phyloP scores from a whole-genome alignment of 768 basidiomycete genomes.

The Termitomyces sp. region DNA sequence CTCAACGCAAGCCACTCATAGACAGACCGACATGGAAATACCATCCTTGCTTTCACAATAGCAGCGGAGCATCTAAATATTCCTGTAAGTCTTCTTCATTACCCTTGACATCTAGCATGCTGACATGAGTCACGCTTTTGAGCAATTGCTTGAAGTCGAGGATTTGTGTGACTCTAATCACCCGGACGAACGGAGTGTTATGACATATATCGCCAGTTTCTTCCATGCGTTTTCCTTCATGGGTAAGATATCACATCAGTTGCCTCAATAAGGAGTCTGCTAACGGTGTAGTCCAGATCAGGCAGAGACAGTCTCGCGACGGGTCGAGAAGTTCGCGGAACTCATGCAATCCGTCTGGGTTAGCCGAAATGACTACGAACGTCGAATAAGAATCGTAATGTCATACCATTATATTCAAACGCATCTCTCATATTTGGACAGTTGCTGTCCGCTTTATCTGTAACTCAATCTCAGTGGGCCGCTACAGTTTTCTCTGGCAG shows the following conservation, averaged over 20 bases:
- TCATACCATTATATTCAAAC: neutral
- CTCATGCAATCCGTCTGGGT: constrained; percentile 92
- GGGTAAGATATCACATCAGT: constrained; percentile 43
- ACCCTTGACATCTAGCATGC: neutral
- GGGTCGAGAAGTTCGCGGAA: constrained; percentile 95
- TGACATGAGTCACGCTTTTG: neutral
- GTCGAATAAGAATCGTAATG: constrained; percentile 67
- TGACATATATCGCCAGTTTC: constrained; percentile 96
- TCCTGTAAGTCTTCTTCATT: constrained; percentile 51
- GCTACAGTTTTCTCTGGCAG: constrained; percentile 62
- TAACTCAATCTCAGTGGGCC: constrained; percentile 68
- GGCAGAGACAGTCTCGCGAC: constrained; percentile 87
- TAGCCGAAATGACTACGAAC: constrained; percentile 87
- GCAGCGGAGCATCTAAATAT: constrained; percentile 88
- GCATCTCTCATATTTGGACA: constrained; percentile 18
- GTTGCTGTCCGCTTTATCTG: constrained; percentile 63
- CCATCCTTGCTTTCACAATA: constrained; percentile 79
- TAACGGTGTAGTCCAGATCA: constrained; percentile 55
- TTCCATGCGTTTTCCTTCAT: constrained; percentile 98
- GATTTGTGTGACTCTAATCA: constrained; percentile 85
- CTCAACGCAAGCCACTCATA: constrained; percentile 21
- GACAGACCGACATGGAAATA: constrained; percentile 79
- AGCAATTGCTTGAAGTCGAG: constrained; percentile 96
- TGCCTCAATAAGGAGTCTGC: neutral
- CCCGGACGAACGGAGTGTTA: constrained; percentile 95